Percentiles rank a stretch among this genome's conserved stretches.
Evolutionary conservation across 371 early-diverging fungal genomes (phyloP).

Genomic region (Chytridium lagenaria): DNA sequence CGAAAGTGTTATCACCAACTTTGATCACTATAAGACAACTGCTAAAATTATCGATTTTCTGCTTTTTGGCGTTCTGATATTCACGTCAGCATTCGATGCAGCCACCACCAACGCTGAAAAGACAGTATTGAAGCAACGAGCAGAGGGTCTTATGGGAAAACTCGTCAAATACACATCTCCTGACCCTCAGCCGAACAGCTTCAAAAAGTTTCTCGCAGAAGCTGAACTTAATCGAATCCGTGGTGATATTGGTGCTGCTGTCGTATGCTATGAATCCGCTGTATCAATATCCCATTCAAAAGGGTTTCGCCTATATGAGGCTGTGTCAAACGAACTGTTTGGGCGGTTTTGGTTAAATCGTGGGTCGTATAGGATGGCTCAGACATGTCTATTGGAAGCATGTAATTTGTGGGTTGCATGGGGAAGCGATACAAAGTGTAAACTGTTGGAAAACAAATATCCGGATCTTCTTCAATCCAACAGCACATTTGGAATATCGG

Average conservation of each 20-base stretch:
- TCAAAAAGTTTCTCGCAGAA: slow-evolving; percentile 14
- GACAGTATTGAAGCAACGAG: neutral
- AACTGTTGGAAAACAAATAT: slow-evolving; percentile 31
- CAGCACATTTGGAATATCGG: neutral
- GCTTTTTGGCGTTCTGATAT: neutral
- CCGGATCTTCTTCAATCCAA: neutral
- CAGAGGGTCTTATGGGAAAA: neutral
- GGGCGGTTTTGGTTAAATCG: slow-evolving; percentile 42
- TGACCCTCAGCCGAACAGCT: neutral
- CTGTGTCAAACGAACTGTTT: slow-evolving; percentile 41
- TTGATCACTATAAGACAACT: neutral
- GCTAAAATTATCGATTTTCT: neutral
- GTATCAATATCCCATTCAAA: slow-evolving; percentile 36
- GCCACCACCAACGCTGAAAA: neutral
- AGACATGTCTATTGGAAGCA: slow-evolving; percentile 42
- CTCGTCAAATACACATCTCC: neutral
- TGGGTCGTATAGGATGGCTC: slow-evolving; percentile 36
- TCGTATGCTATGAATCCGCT: slow-evolving; percentile 46
- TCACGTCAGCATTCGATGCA: neutral
- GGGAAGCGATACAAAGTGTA: slow-evolving; percentile 50
- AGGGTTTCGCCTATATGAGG: slow-evolving; percentile 44
- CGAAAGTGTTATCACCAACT: neutral
- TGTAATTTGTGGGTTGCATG: slow-evolving; percentile 42
- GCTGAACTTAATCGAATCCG: slow-evolving; percentile 26
- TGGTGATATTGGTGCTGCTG: slow-evolving; percentile 29